Evolutionary conservation across 306 rosid genomes (phyloP).

Genomic region (Inga laurina): DNA sequence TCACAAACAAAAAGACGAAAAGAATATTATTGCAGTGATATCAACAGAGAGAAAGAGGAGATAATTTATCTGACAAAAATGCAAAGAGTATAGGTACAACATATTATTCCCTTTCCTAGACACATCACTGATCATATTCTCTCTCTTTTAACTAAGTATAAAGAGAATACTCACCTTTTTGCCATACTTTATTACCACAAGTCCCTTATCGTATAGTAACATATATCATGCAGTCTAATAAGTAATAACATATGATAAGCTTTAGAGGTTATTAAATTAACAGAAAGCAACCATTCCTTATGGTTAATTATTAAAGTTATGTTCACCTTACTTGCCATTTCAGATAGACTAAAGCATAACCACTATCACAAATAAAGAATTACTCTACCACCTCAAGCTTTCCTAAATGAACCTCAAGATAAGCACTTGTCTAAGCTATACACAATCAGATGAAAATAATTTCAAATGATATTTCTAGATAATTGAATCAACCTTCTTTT

Average conservation of each 20-base stretch:
- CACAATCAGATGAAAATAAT: constrained; percentile 6
- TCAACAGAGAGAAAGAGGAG: no score
- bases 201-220: no score
- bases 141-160: no score
- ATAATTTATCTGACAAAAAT: no score
- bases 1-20: constrained; percentile 1
- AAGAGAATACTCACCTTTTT: no score
- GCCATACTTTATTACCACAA: no score
- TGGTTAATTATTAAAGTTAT: neutral
- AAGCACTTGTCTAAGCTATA: neutral
- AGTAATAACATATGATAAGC: constrained; percentile 11
- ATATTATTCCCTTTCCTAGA: no score
- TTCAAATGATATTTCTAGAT: neutral
- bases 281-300: constrained; percentile 10
- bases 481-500: constrained; percentile 26
- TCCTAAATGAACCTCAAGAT: neutral
- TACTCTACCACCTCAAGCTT: constrained; percentile 12
- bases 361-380: neutral
- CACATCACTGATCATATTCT: no score
- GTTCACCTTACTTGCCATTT: neutral
- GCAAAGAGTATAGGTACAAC: no score
- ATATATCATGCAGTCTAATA: neutral
- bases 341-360: constrained; percentile 16
- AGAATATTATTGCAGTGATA: neutral
- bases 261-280: constrained; percentile 8